These are phyloP conservation scores for Eutrema heterophyllum DNA, from an alignment of 345 rosid genomes.

Conservation along the genomic window DNA sequence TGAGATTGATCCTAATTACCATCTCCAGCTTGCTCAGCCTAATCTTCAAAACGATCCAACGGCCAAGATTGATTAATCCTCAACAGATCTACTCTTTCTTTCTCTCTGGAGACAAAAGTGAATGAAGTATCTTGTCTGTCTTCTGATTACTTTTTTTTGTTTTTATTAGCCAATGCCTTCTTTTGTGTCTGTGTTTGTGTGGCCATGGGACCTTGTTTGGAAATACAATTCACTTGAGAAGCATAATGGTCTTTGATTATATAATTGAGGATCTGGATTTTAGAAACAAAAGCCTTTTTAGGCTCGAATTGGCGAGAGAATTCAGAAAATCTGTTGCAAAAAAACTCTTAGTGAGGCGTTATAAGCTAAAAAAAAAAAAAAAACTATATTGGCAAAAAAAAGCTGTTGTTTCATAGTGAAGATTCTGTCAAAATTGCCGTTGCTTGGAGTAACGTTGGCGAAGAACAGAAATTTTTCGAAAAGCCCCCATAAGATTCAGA, in stretches of 20 bases:
- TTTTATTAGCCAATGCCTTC: background rate
- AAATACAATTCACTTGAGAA: background rate
- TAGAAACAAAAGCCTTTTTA: too few relatives aligned
- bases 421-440: background rate
- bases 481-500: background rate
- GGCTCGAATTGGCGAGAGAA: too few relatives aligned
- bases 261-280: background rate
- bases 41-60: conserved; percentile 33
- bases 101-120: background rate
- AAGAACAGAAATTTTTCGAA: background rate
- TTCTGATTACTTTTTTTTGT: background rate
- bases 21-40: conserved; percentile 79
- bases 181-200: conserved; percentile 4
- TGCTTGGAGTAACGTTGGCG: background rate
- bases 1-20: conserved; percentile 45
- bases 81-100: background rate
- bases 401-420: background rate
- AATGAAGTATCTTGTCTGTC: background rate
- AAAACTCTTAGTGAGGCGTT: too few relatives aligned
- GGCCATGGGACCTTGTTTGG: background rate
- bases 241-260: background rate
- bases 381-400: background rate
- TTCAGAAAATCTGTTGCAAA: too few relatives aligned
- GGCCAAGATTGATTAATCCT: conserved; percentile 2
- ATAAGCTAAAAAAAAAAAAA: too few relatives aligned